Evolutionary conservation across 2,329 filamentous ascomycete species (phyloP).

Genomic region (Torrubiella hemipterigena): DNA sequence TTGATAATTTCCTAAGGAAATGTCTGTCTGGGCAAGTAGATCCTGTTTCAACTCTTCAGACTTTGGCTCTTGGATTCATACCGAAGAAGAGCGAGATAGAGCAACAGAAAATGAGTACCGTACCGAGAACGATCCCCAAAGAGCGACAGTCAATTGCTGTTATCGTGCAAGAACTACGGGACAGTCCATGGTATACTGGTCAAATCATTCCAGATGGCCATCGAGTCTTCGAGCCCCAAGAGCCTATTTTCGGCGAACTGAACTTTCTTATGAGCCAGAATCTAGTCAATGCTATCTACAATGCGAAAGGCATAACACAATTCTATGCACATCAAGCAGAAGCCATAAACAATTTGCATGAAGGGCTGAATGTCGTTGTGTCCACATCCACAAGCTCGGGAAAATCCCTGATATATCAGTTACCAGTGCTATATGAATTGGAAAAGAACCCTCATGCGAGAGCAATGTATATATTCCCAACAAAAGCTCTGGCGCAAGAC

Average conservation of each 20-base stretch:
- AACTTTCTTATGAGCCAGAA: constrained; percentile 80
- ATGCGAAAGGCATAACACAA: constrained; percentile 72
- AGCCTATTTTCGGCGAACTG: constrained; percentile 70
- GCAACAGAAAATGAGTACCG: constrained; percentile 12
- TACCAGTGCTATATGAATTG: constrained; percentile 79
- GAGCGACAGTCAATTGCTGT: constrained; percentile 72
- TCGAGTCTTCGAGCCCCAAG: constrained; percentile 77
- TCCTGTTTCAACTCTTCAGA: constrained; percentile 52
- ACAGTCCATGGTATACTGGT: constrained; percentile 74
- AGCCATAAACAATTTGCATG: constrained; percentile 77
- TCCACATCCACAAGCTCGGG: constrained; percentile 93
- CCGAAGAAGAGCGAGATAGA: constrained; percentile 43
- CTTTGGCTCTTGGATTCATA: constrained; percentile 46
- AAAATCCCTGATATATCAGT: constrained; percentile 95
- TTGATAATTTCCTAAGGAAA: constrained; percentile 64
- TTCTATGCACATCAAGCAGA: constrained; percentile 89
- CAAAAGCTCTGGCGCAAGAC: constrained; percentile 91
- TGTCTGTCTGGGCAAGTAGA: constrained; percentile 56
- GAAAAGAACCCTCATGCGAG: constrained; percentile 66
- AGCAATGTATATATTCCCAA: constrained; percentile 97
- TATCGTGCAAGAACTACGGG: constrained; percentile 74
- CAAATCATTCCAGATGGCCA: constrained; percentile 93
- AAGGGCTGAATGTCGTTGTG: constrained; percentile 79
- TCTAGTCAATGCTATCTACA: constrained; percentile 92
- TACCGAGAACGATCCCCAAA: constrained; percentile 54